Base-by-base conservation (phyloP, 2,329 filamentous ascomycete species). In the Colletotrichum tofieldiae region DNA sequence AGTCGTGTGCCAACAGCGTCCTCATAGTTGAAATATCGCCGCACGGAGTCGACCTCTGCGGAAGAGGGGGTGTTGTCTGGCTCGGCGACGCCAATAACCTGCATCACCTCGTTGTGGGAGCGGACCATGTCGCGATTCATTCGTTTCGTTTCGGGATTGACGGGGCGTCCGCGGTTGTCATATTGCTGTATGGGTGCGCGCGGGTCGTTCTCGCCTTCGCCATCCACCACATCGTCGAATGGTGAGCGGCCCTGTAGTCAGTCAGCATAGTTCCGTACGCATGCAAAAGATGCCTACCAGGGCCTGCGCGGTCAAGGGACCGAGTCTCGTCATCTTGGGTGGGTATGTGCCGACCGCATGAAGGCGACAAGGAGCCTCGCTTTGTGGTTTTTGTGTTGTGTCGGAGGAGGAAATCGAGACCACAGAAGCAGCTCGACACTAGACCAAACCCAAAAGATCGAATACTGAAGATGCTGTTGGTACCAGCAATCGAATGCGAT, bases 71-170 rank as follows among this genome's bases (percentile, higher is more conserved):
- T 80, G 62, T 85, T 86, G 65, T 91, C 89, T 18, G 88, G 87
- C 75, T 91, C 89, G 11, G 89, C 89, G 5, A 91, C 89, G 6
- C 89, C 89, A 49, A 91, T 91, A 12, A 90, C 88, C 23, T 86
- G 84, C 89, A 91, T 91, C 4, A 91, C 89, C 74, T 91, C 89
- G 74, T 91, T 91, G 76, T 91, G 89, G 12, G 89, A 86, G 63
- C 89, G 84, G 35, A 91, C 88, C 41, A 90, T 85, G 70, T 89
- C 86, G 60, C 86, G 84, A 74, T 90, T 90, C 73, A 89, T 85
- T 16, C 82, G 81, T 76, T 86, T 88, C 1, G 88, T 90, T 63
- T 86, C 84, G 0, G 84, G 84, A 74, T 91, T 91, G 61, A 88
- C 76, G 4, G 89, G 87, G 12, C 89, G 87, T 18, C 89, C 89